Conservation (phyloP, 2,329 filamentous ascomycete species). For the Conoideocrella luteorostrata region DNA sequence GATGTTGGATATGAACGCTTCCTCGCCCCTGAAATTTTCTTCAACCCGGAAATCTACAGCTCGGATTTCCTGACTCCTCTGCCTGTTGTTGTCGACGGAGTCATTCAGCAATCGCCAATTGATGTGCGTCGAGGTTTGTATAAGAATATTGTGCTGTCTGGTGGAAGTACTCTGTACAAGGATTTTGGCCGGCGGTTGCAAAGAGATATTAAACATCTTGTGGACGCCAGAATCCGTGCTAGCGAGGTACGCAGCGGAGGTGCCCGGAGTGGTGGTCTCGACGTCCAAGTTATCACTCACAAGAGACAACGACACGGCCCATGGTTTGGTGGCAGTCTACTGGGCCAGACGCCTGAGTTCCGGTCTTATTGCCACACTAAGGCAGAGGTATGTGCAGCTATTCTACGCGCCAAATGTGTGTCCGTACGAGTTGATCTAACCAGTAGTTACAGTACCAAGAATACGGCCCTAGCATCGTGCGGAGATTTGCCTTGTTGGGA, state of each 20-base stretch:
- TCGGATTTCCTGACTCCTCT: slow-evolving; percentile 96
- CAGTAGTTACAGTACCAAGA: slow-evolving; percentile 69
- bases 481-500: slow-evolving; percentile 87
- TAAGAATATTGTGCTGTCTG: slow-evolving; percentile 98
- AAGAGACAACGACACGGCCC: slow-evolving; percentile 95
- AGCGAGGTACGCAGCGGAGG: slow-evolving; percentile 89
- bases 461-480: slow-evolving; percentile 90
- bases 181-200: slow-evolving; percentile 95
- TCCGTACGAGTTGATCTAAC: slow-evolving; percentile 13
- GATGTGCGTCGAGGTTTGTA: slow-evolving; percentile 95
- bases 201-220: slow-evolving; percentile 92
- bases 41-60: slow-evolving; percentile 99
- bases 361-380: slow-evolving; percentile 97
- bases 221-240: slow-evolving; percentile 85
- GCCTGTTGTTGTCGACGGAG: slow-evolving; percentile 87
- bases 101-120: slow-evolving; percentile 96
- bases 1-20: slow-evolving; percentile 98
- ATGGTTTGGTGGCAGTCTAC: slow-evolving; percentile 95
- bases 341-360: slow-evolving; percentile 97
- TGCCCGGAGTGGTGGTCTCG: slow-evolving; percentile 86
- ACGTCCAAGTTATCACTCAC: slow-evolving; percentile 95
- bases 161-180: slow-evolving; percentile 96
- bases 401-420: background rate
- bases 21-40: slow-evolving; percentile 97
- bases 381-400: slow-evolving; percentile 49